These are phyloP conservation scores for Entomortierella parvispora DNA, from an alignment of 192 early-diverging fungal genomes.

Conservation along the genomic window DNA sequence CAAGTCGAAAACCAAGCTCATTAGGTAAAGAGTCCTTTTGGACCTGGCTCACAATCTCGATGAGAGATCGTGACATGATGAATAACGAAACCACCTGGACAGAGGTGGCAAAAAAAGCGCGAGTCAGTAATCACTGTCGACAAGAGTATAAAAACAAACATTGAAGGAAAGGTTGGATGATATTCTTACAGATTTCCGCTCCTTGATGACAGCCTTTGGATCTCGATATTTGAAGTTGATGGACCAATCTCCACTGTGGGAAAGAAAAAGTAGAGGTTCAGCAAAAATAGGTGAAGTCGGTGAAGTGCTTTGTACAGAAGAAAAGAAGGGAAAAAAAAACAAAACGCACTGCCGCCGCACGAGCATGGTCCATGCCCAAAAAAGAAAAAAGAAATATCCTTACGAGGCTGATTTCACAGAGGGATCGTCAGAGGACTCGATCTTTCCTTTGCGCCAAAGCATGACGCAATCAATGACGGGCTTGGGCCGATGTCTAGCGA, in stretches of 20 bases:
- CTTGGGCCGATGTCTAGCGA: conserved; percentile 87
- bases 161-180: too few species aligned
- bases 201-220: conserved; percentile 44
- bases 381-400: conserved; percentile 3
- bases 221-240: conserved; percentile 41
- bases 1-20: conserved; percentile 86
- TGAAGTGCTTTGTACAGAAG: too few species aligned
- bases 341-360: too few species aligned
- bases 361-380: background rate
- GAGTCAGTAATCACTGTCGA: too few species aligned
- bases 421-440: conserved; percentile 59
- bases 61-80: conserved; percentile 89
- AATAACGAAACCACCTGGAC: conserved; percentile 74
- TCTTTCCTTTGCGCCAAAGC: conserved; percentile 78
- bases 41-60: conserved; percentile 84
- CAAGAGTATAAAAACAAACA: too few species aligned
- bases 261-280: background rate
- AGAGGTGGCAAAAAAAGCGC: background rate
- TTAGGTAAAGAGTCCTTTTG: conserved; percentile 77
- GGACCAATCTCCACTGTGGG: conserved; percentile 36
- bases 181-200: conserved; percentile 40
- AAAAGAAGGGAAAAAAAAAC: too few species aligned
- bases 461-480: conserved; percentile 84
- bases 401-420: conserved; percentile 44
- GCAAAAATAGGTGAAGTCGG: background rate